phyloP scores from a whole-genome alignment of 345 rosid genomes.

The Populus tremula region DNA sequence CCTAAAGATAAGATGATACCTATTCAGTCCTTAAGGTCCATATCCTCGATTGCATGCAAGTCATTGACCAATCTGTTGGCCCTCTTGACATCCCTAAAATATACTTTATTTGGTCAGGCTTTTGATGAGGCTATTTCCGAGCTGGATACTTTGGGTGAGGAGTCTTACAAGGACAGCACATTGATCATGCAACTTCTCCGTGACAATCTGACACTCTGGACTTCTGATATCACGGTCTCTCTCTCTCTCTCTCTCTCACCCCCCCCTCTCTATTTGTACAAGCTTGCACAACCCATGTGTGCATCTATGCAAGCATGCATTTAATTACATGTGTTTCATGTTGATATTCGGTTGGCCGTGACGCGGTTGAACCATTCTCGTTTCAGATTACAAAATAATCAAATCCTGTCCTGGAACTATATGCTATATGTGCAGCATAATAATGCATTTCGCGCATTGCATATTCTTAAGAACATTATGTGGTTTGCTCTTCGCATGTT shows the following conservation, averaged over 20 bases:
- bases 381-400: not conserved
- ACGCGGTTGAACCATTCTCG: too few relatives aligned
- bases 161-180: constrained; percentile 97
- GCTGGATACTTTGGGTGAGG: constrained; percentile 94
- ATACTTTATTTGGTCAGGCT: constrained; percentile 45
- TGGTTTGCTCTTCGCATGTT: not conserved
- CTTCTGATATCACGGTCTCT: constrained; percentile 80
- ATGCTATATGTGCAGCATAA: not conserved
- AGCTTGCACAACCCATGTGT: not conserved
- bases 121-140: constrained; percentile 98
- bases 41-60: not conserved
- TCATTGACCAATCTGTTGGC: not conserved
- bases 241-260: constrained; percentile 3
- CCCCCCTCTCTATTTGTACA: not conserved
- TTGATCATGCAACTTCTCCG: constrained; percentile 98
- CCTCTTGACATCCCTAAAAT: not conserved
- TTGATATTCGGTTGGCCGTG: not conserved
- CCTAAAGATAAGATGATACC: not conserved
- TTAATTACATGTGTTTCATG: not conserved
- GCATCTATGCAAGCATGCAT: not conserved
- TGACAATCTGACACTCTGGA: constrained; percentile 95
- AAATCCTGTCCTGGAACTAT: not conserved
- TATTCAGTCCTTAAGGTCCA: not conserved
- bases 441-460: too few relatives aligned
- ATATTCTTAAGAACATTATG: not conserved